Percentiles rank a stretch among this genome's conserved stretches.
phyloP scores from a whole-genome alignment of 208 protist genomes.

The Wallacemonas collosoma region DNA sequence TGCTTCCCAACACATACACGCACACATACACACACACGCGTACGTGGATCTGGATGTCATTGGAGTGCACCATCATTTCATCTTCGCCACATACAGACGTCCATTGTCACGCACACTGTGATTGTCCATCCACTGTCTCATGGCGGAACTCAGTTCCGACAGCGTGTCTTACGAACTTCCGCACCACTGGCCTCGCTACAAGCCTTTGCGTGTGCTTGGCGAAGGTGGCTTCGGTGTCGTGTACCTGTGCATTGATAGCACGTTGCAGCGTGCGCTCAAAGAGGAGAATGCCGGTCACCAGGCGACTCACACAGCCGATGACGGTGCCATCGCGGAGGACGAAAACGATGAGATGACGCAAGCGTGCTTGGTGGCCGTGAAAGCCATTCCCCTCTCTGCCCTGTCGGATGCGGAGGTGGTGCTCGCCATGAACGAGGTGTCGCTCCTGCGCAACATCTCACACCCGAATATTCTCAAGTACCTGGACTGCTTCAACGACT shows the following conservation, averaged over 20 bases:
- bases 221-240: conserved; percentile 74
- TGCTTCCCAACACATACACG: too few species aligned
- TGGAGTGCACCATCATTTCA: not conserved
- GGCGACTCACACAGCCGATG: not conserved
- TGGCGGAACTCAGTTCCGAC: not conserved
- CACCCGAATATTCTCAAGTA: conserved; percentile 88
- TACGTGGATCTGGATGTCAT: too few species aligned
- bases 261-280: conserved; percentile 8
- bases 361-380: conserved; percentile 68
- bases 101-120: not conserved
- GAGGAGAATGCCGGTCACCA: not conserved
- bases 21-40: not conserved
- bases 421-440: conserved; percentile 81
- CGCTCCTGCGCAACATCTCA: conserved; percentile 62
- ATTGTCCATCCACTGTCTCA: not conserved
- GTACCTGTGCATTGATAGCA: conserved; percentile 66
- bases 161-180: conserved; percentile 16
- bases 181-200: conserved; percentile 58
- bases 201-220: conserved; percentile 51
- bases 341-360: conserved; percentile 15
- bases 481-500: conserved; percentile 84
- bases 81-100: not conserved
- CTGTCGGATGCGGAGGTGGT: conserved; percentile 67
- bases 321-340: not conserved
- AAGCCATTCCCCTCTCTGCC: conserved; percentile 51